Evolutionary conservation across 345 rosid genomes (phyloP), one percentile per base, ranked within the genome.

Genomic region (Pistacia integerrima): DNA sequence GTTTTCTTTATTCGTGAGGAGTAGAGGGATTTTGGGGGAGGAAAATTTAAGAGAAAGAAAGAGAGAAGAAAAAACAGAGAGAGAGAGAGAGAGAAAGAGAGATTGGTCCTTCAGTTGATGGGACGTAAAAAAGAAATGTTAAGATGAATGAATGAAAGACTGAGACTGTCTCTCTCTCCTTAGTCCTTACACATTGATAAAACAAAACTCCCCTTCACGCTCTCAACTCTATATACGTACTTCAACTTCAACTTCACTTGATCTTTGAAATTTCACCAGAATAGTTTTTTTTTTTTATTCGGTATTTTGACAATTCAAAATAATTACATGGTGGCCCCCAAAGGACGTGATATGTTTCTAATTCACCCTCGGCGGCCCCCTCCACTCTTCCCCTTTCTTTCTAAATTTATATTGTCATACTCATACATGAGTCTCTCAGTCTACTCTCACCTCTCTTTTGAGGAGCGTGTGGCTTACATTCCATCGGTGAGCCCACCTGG

Each of bases 351-450:
- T 72, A 66, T 73, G 71, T 72, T 71, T 64, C 70, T 78, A 52
- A 74, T 79, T 81, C 65, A 55, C 72, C 30, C 78, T 76, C 38
- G 84, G 76, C 82, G 85, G 85, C 74, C 76, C 81, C 84, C 80
- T 33, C 79, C 84, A 59, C 80, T 38, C 78, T 52, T 63, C 20
- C 18, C 49, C 59, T 5, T 61, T 12, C 48, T 4, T 61, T n/a
- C 33, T 17, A 4, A 30, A 18, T 12, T 11, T 3, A 35, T 0
- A 4, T 13, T 25, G 25, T 25, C 25, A 25, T 25, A 25, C 6
- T 54, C 4, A 46, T 18, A 41, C 10, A 18, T 1, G 17, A 60
- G 2, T 4, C 13, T 22, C 72, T 25, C 0, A 25, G 25, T 25
- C 0, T 25, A 12, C 0, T n/a, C 55, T 8, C 66, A 22, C 38